These are phyloP conservation scores for Baorangia bicolor DNA, from an alignment of 768 basidiomycete genomes.

Conservation along the genomic window DNA sequence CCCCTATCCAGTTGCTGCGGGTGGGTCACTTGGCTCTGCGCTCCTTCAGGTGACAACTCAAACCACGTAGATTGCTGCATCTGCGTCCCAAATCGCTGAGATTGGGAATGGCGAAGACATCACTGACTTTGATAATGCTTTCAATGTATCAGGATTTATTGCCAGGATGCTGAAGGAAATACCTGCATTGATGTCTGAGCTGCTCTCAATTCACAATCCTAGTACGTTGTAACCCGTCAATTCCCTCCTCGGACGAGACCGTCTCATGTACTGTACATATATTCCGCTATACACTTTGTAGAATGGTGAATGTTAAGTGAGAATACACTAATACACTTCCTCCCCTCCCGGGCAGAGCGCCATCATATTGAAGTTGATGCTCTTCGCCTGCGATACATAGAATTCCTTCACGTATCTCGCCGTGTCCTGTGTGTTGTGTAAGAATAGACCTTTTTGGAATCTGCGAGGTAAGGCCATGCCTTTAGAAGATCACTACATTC, in stretches of 20 bases:
- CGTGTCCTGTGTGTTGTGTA: constrained; percentile 37
- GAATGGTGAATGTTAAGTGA: neutral
- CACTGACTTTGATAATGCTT: constrained; percentile 31
- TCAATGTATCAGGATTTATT: constrained; percentile 34
- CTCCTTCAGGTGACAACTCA: neutral
- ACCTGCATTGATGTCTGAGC: constrained; percentile 32
- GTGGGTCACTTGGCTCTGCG: constrained; percentile 13
- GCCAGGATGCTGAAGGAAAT: constrained; percentile 31
- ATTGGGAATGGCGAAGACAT: constrained; percentile 35
- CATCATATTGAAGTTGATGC: constrained; percentile 48
- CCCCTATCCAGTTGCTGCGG: constrained; percentile 37
- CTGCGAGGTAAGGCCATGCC: constrained; percentile 32
- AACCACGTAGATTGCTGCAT: constrained; percentile 27
- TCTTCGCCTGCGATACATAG: constrained; percentile 40
- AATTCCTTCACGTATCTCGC: constrained; percentile 45
- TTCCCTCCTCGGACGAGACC: neutral
- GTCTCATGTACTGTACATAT: neutral
- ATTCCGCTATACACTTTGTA: constrained; percentile 9
- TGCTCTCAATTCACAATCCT: constrained; percentile 18
- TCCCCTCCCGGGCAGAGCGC: constrained; percentile 38
- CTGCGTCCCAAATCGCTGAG: constrained; percentile 32
- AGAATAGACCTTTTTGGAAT: neutral
- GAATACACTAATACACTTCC: constrained; percentile 10
- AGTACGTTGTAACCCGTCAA: neutral
- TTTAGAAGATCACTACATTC: constrained; percentile 55